Percentiles rank a stretch among this genome's conserved stretches.
phyloP scores from a whole-genome alignment of 176 grass and related monocot species.

The Oryza meyeriana region DNA sequence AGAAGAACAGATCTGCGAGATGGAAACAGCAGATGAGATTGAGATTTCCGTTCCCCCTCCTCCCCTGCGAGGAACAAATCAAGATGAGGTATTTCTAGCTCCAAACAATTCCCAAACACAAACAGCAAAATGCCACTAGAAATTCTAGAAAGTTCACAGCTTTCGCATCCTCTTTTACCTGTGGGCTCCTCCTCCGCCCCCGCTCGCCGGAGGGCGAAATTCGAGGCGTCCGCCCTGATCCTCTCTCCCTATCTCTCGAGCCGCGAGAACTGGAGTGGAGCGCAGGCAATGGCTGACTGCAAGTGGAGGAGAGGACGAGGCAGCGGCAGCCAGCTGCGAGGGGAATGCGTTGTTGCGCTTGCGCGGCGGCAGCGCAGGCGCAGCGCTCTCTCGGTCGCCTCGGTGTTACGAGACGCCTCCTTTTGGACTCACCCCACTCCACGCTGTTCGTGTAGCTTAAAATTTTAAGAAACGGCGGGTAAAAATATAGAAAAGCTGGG shows the following conservation, averaged over 20 bases:
- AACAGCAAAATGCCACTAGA: conserved; percentile 10
- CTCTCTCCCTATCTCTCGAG: background rate
- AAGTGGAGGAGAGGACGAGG: conserved; percentile 24
- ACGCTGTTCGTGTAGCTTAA: too few relatives aligned
- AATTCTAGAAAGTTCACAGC: background rate
- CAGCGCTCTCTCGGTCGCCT: background rate
- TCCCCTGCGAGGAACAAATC: background rate
- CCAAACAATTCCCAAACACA: background rate
- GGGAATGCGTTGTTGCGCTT: background rate
- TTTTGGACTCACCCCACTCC: background rate
- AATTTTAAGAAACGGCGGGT: too few relatives aligned
- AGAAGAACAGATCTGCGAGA: conserved; percentile 39
- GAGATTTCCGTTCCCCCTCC: background rate
- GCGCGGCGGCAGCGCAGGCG: background rate
- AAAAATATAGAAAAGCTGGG: too few relatives aligned
- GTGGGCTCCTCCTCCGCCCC: background rate
- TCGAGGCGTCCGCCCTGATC: background rate
- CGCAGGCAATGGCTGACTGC: conserved; percentile 26
- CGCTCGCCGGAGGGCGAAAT: background rate
- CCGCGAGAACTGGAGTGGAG: conserved; percentile 7
- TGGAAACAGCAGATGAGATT: background rate
- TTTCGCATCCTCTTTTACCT: background rate
- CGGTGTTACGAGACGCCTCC: background rate
- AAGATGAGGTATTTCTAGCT: background rate
- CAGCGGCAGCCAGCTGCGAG: background rate